Evolutionary conservation across 1,284 basidiomycete genomes (phyloP), one percentile per base, ranked within the genome.

Genomic region (Naganishia albida): DNA sequence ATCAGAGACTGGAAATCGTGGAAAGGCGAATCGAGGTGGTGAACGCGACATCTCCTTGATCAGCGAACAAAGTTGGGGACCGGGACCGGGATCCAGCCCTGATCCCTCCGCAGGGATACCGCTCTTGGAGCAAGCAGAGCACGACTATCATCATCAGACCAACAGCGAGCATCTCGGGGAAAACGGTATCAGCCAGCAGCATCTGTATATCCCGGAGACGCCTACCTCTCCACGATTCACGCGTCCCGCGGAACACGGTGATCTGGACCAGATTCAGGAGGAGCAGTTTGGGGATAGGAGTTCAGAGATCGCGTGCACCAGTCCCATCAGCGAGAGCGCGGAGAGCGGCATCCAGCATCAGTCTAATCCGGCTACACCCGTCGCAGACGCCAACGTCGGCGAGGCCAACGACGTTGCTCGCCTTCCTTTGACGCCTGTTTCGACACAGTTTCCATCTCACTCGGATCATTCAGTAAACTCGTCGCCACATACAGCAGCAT

Each of bases 41-140:
- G 57, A 60, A 39, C 34, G 34, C 10, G 57, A 60, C 38, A 60
- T 46, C 23, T 60, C 57, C n/a, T 39, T 60, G 16, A 60, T 39
- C 30, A 60, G 57, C 23, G 57, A 50, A 20, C 57, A 60, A 20
- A 60, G 57, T 34, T 60, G 57, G 57, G 57, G 57, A 8, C 57
- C 57, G 12, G 57, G 57, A 38, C 20, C 46, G 20, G 48, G 34
- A 16, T 40, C 40, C 23, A 60, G 57, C 38, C 57, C 57, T 13
- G 57, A 60, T 46, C 34, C 46, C 20, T n/a, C 25, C 6, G 23
- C 26, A 25, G 57, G 46, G 26, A 50, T 40, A 15, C 25, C 18
- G 10, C 57, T 60, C 6, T 39, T 30, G 34, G 57, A 49, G 25
- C 57, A 60, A 40, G 23, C 38, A 3, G 57, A 50, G 16, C 57